Evolutionary conservation across 345 rosid genomes (phyloP).

Genomic region (Arabis alpina): DNA sequence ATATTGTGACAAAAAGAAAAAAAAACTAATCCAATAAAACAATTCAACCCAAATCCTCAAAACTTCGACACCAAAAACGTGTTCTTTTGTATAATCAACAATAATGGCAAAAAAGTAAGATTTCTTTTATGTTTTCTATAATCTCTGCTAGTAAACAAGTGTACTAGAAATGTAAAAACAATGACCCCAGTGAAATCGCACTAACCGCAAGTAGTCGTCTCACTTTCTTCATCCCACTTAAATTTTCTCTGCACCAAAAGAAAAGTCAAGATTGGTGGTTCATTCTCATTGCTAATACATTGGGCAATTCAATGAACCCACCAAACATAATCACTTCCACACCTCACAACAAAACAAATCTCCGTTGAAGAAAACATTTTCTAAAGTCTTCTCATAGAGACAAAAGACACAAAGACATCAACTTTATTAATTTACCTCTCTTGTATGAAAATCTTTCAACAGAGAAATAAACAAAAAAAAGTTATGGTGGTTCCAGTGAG

Average conservation of each 20-base stretch:
- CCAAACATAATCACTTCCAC: conserved; percentile 7
- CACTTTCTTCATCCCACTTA: neutral
- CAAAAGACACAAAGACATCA: conserved; percentile 22
- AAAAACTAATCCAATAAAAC: no score
- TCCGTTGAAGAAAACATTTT: conserved; percentile 1
- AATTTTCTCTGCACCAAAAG: neutral
- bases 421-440: conserved; percentile 7
- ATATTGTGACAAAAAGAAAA: no score
- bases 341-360: neutral
- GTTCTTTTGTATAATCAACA: conserved; percentile 5
- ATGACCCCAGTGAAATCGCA: conserved; percentile 24
- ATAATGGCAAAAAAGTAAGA: neutral
- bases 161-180: neutral
- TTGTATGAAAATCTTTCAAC: neutral
- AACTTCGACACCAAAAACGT: neutral
- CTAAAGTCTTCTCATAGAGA: conserved; percentile 17
- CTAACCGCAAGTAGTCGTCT: conserved; percentile 26
- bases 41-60: no score
- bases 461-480: conserved; percentile 2
- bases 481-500: conserved; percentile 12
- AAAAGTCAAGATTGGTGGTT: conserved; percentile 40
- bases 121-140: neutral
- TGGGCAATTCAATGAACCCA: conserved; percentile 23
- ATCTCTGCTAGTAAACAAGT: neutral
- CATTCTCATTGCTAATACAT: neutral